A percentile compares a stretch with the other conserved stretches of the same genome.
These are phyloP conservation scores for Pythium utonaiense DNA, from an alignment of 352 stramenopile species.

Conservation along the genomic window DNA sequence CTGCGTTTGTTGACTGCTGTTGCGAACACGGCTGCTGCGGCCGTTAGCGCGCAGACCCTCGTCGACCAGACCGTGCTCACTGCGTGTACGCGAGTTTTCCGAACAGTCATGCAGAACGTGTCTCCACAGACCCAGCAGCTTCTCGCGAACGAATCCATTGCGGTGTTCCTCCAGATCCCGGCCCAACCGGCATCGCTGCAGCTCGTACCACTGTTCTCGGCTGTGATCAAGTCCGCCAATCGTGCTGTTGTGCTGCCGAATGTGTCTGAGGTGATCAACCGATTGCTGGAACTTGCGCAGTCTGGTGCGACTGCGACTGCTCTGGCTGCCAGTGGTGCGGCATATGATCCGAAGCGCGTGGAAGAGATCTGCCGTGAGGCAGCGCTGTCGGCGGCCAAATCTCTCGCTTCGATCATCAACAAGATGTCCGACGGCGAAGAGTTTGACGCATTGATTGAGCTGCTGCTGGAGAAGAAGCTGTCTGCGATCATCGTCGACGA, in stretches of 20 bases:
- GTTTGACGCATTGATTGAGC: constrained; percentile 69
- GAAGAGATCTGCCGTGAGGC: constrained; percentile 46
- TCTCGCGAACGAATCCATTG: constrained; percentile 53
- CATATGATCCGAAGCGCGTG: constrained; percentile 23
- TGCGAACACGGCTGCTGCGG: constrained; percentile 50
- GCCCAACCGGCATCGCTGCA: constrained; percentile 45
- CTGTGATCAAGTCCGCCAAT: constrained; percentile 75
- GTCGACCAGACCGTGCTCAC: constrained; percentile 42
- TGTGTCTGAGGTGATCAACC: constrained; percentile 69
- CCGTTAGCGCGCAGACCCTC: constrained; percentile 24
- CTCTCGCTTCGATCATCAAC: constrained; percentile 83
- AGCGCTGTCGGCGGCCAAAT: constrained; percentile 64
- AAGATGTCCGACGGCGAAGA: constrained; percentile 81
- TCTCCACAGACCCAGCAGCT: constrained; percentile 54
- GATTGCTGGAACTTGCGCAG: constrained; percentile 73
- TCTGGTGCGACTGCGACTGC: constrained; percentile 15
- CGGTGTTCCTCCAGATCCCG: constrained; percentile 50
- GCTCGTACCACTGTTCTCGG: constrained; percentile 70
- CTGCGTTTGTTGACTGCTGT: constrained; percentile 60
- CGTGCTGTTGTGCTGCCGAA: constrained; percentile 54
- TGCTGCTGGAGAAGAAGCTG: constrained; percentile 67
- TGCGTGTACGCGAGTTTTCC: constrained; percentile 59
- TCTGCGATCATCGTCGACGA: constrained; percentile 49
- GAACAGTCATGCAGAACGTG: constrained; percentile 78
- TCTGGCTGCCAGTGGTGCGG: constrained; percentile 2